Conservation (phyloP, 2,329 filamentous ascomycete species). For the Colletotrichum tanaceti region DNA sequence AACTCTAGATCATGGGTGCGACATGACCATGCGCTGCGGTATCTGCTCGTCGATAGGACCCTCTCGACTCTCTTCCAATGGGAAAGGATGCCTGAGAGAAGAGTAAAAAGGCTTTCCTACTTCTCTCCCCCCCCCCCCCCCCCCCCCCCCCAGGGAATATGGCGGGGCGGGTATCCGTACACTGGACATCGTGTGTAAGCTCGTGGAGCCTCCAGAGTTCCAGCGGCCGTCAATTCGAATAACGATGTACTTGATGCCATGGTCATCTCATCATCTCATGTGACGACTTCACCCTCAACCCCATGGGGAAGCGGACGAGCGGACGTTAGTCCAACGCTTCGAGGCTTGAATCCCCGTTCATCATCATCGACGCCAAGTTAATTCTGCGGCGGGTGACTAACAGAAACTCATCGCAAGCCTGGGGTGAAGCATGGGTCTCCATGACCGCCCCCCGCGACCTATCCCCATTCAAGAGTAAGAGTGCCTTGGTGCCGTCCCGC, state of each 20-base stretch:
- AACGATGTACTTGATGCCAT: background rate
- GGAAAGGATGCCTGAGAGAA: background rate
- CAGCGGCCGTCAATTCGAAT: background rate
- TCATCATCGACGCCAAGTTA: background rate
- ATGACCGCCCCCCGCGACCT: background rate
- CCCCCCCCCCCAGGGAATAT: background rate
- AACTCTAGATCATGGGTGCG: background rate
- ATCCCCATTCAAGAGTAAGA: background rate
- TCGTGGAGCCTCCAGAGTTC: background rate
- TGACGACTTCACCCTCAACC: background rate
- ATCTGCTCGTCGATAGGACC: slow-evolving; percentile 1
- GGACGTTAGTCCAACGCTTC: background rate
- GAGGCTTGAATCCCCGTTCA: background rate
- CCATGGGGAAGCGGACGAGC: slow-evolving; percentile 18
- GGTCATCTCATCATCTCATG: slow-evolving; percentile 15
- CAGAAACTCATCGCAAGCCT: slow-evolving; percentile 1
- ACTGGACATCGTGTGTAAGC: no score
- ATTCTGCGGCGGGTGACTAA: slow-evolving; percentile 14
- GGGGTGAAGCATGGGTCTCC: no score
- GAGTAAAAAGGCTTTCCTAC: no score
- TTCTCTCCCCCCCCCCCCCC: no score
- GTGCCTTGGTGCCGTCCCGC: background rate
- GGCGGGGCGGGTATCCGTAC: no score
- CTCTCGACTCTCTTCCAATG: background rate
- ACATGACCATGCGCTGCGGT: background rate